Conservation (phyloP, 495 filamentous ascomycete genomes). For the Penicillium robsamsonii region DNA sequence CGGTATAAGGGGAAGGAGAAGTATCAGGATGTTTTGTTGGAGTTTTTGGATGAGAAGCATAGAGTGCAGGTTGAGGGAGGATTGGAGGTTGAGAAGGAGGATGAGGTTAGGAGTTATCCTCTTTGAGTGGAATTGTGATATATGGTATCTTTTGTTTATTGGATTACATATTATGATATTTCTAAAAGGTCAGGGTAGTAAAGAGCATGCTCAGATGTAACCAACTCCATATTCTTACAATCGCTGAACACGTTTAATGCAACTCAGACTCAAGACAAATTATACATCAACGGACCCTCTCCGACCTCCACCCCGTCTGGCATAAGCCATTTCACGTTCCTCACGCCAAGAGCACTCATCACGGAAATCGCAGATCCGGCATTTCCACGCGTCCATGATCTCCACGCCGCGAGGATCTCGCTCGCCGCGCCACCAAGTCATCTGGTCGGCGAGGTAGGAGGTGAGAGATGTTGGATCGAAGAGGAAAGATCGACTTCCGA, state of each 20-base stretch:
- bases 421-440: slow-evolving; percentile 87
- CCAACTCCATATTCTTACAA: slow-evolving; percentile 1
- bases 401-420: slow-evolving; percentile 72
- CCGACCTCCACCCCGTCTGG: slow-evolving; percentile 30
- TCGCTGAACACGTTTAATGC: not conserved
- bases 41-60: slow-evolving; percentile 80
- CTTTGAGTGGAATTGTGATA: slow-evolving; percentile 20
- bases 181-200: not conserved
- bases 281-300: slow-evolving; percentile 19
- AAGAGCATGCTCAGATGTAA: not conserved
- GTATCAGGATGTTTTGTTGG: slow-evolving; percentile 75
- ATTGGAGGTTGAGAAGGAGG: slow-evolving; percentile 57
- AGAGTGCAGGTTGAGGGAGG: slow-evolving; percentile 69
- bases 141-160: not conserved
- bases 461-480: slow-evolving; percentile 63
- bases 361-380: slow-evolving; percentile 61
- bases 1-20: slow-evolving; percentile 81
- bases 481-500: slow-evolving; percentile 67
- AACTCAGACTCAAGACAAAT: not conserved
- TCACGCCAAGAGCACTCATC: slow-evolving; percentile 62
- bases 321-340: slow-evolving; percentile 50
- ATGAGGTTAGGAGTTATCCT: slow-evolving; percentile 55
- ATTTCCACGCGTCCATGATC: slow-evolving; percentile 92
- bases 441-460: slow-evolving; percentile 62
- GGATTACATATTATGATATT: not conserved